Conservation (phyloP, 345 rosid genomes). For the Eucalyptus leucophloia region DNA sequence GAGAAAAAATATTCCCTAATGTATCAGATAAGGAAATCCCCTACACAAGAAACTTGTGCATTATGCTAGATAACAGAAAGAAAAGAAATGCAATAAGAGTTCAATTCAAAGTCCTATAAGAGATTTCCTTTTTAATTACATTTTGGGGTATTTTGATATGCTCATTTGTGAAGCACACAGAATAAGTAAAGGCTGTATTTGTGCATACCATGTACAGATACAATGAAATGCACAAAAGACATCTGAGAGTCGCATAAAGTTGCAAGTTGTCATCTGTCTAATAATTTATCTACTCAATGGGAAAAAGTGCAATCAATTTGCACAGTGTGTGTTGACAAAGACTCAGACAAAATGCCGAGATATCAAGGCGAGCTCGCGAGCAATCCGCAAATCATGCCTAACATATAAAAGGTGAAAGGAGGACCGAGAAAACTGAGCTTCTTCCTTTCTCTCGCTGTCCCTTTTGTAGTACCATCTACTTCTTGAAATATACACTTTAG, state of each 20-base stretch:
- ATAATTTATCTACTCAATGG: background rate
- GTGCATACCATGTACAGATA: background rate
- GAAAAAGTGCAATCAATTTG: background rate
- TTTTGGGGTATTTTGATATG: background rate
- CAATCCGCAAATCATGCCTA: background rate
- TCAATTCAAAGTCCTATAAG: background rate
- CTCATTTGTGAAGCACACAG: background rate
- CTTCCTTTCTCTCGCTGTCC: background rate
- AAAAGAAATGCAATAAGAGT: background rate
- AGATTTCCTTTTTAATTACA: background rate
- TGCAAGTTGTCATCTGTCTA: background rate
- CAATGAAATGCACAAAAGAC: background rate
- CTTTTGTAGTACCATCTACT: background rate
- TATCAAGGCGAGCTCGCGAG: background rate
- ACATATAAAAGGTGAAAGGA: background rate
- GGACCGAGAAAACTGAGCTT: background rate
- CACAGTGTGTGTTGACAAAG: background rate
- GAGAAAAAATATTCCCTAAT: background rate
- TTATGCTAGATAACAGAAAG: background rate
- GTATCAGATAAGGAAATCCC: background rate
- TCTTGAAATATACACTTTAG: background rate
- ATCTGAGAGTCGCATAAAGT: background rate
- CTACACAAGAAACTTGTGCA: background rate
- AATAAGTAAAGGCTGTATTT: background rate
- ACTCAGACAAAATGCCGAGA: background rate